A percentile compares a stretch with the other conserved stretches of the same genome.
phyloP scores from a whole-genome alignment of 108 stramenopile species.

The Pseudonitzschia multiseries region DNA sequence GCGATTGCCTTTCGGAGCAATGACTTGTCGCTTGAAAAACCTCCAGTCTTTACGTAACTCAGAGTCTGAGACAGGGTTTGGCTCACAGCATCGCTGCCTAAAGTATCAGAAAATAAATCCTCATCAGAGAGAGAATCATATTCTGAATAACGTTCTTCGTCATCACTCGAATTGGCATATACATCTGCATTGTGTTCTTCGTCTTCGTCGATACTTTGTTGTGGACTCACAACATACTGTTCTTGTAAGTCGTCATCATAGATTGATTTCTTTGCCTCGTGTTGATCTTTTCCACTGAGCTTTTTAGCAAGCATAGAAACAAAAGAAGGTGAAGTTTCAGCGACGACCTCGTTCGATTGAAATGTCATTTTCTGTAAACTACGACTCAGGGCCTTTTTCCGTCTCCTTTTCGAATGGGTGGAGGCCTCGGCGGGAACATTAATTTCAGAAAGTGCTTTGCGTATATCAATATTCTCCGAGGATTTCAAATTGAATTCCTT shows the following conservation, averaged over 20 bases:
- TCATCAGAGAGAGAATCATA: slow-evolving; percentile 27
- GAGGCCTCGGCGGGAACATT: slow-evolving; percentile 29
- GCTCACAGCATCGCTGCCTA: slow-evolving; percentile 8
- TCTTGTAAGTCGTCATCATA: slow-evolving; percentile 39
- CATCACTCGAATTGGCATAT: background rate
- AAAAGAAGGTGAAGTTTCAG: slow-evolving; percentile 5
- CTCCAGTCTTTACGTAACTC: slow-evolving; percentile 3
- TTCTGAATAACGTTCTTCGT: slow-evolving; percentile 24
- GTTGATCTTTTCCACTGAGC: slow-evolving; percentile 2
- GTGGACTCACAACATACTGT: slow-evolving; percentile 38
- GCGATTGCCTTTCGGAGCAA: slow-evolving; percentile 11
- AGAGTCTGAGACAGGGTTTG: slow-evolving; percentile 18
- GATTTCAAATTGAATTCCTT: background rate
- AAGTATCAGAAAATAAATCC: slow-evolving; percentile 4
- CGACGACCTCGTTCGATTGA: background rate
- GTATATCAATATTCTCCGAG: slow-evolving; percentile 20
- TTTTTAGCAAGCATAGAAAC: slow-evolving; percentile 16
- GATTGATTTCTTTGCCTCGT: slow-evolving; percentile 34
- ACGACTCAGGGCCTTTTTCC: slow-evolving; percentile 5
- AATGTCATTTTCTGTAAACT: background rate
- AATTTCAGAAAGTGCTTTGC: slow-evolving; percentile 34
- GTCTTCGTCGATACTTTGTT: slow-evolving; percentile 21
- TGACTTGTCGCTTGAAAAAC: slow-evolving; percentile 8
- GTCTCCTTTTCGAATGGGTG: slow-evolving; percentile 1
- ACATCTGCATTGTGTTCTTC: slow-evolving; percentile 27